These are phyloP conservation scores for Penicillium salamii DNA, from an alignment of 495 filamentous ascomycete genomes.

Conservation along the genomic window DNA sequence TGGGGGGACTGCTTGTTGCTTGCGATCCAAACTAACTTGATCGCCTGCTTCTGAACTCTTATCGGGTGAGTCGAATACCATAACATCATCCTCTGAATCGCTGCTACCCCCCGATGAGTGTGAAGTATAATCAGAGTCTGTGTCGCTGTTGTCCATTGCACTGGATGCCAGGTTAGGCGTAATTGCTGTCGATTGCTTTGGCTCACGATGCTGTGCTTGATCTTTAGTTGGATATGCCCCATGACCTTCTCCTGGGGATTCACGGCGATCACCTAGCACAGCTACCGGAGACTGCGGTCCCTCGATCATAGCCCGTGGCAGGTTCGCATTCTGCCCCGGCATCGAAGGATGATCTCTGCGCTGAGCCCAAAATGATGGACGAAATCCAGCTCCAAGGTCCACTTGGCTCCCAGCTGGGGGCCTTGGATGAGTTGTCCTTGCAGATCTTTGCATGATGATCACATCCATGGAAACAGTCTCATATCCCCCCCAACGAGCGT, in stretches of 20 bases:
- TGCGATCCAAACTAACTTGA: slow-evolving; percentile 7
- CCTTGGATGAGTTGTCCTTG: slow-evolving; percentile 14
- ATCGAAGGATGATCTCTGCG: background rate
- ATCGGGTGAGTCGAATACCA: slow-evolving; percentile 10
- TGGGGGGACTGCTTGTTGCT: background rate
- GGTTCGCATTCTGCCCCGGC: background rate
- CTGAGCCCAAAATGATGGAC: background rate
- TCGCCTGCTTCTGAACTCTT: slow-evolving; percentile 11
- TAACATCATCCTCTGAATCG: slow-evolving; percentile 10
- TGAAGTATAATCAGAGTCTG: background rate
- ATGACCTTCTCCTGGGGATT: background rate
- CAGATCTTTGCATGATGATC: slow-evolving; percentile 32
- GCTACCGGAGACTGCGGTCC: background rate
- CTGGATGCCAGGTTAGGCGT: background rate
- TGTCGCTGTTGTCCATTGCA: background rate
- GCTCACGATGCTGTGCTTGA: background rate
- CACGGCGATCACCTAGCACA: background rate
- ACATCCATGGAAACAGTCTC: slow-evolving; percentile 37
- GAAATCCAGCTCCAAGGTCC: slow-evolving; percentile 8
- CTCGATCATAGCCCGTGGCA: background rate
- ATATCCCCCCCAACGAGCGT: slow-evolving; percentile 25
- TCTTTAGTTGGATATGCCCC: background rate
- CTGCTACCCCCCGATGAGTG: slow-evolving; percentile 8
- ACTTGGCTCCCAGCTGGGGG: slow-evolving; percentile 16
- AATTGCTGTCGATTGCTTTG: background rate